Conservation (phyloP, 768 basidiomycete species). For the Tricholomella constricta region DNA sequence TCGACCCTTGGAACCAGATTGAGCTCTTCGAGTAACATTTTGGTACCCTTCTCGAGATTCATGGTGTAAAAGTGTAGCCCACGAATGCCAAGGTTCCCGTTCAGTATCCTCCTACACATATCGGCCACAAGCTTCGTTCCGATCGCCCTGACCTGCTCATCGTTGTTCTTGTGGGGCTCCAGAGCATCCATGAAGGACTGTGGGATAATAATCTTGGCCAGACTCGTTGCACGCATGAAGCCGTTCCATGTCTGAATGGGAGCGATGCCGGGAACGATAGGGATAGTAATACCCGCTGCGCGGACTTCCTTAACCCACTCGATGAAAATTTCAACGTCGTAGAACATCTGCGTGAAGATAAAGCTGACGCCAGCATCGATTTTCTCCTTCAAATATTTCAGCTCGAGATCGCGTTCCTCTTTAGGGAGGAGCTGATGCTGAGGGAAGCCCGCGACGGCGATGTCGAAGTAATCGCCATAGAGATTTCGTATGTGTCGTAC, state of each 20-base stretch:
- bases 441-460: slow-evolving; percentile 93
- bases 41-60: slow-evolving; percentile 94
- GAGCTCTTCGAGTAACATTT: slow-evolving; percentile 92
- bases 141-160: slow-evolving; percentile 88
- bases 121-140: slow-evolving; percentile 95
- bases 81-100: slow-evolving; percentile 76
- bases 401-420: slow-evolving; percentile 75
- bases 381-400: slow-evolving; percentile 87
- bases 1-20: slow-evolving; percentile 86
- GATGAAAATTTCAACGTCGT: slow-evolving; percentile 90
- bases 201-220: slow-evolving; percentile 81
- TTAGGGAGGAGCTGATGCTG: slow-evolving; percentile 74
- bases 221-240: slow-evolving; percentile 78
- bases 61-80: slow-evolving; percentile 97
- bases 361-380: slow-evolving; percentile 87
- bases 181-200: slow-evolving; percentile 72
- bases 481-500: slow-evolving; percentile 81
- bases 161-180: slow-evolving; percentile 87
- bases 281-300: slow-evolving; percentile 83
- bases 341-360: slow-evolving; percentile 99
- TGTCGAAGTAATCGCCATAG: slow-evolving; percentile 93
- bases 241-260: slow-evolving; percentile 98
- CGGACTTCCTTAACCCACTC: slow-evolving; percentile 85
- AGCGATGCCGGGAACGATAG: slow-evolving; percentile 92
- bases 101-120: slow-evolving; percentile 87